Base-by-base conservation (phyloP, 2,329 filamentous ascomycete species). In the Aspergillus oerlinghausenensis region DNA sequence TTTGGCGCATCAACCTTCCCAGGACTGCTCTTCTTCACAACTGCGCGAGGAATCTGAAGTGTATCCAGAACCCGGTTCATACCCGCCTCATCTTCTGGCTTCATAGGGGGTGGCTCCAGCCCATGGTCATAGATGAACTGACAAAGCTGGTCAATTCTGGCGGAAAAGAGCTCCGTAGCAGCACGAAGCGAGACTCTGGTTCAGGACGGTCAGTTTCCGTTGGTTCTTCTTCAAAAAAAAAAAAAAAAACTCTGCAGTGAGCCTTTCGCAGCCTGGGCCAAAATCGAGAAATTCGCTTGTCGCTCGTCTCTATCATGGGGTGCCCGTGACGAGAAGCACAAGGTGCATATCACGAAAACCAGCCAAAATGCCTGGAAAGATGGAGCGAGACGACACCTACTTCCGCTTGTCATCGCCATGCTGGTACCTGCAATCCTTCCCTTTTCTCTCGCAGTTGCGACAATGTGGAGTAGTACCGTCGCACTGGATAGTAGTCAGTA, bases 71-170 rank as follows among this genome's bases (percentile, higher is more conserved):
- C 71, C 54, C 70, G 64, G n/a, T 71, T 73, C 61, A 75, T 73
- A 1, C 67, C 71, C 23, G 61, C 61, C 52, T 74, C 72, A 55
- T 74, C 73, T 28, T 73, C 72, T 5, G 67, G 64, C 5, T 71
- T 65, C 75, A 77, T 77, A 0, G 62, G 59, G 0, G 75, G 75
- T 2, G 72, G 70, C 29, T 73, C 65, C 3, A 77, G 63, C 3
- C 73, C 73, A 60, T 75, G 66, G 19, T 76, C 72, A 48, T 70
- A 59, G n/a, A 78, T 77, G 29, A 77, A 78, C 25, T 74, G 70
- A 55, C 63, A 68, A 19, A 75, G 62, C 55, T 75, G 72, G 54
- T 75, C 73, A 49, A 75, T 72, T 48, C 73, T 61, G 1, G 70
- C 65, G 2, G 72, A 73, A 53, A 75, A 75, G 0, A 75, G 58